phyloP scores from a whole-genome alignment of 768 basidiomycete genomes.

The Leucocoprinus sp. region DNA sequence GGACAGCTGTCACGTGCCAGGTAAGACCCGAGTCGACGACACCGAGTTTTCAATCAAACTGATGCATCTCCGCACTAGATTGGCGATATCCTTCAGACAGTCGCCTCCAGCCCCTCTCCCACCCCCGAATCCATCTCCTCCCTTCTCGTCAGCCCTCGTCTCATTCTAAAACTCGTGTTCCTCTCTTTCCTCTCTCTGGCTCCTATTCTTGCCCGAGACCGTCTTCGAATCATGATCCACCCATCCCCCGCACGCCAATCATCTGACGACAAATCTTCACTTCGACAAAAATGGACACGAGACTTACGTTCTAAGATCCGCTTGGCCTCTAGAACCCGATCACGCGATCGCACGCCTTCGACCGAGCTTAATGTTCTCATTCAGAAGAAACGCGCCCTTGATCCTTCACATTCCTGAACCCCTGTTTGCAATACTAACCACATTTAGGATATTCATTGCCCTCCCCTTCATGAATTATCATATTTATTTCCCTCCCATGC shows the following conservation, averaged over 20 bases:
- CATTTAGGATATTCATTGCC: conserved; percentile 4
- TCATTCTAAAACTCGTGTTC: conserved; percentile 76
- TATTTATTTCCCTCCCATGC: conserved; percentile 9
- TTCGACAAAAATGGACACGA: conserved; percentile 56
- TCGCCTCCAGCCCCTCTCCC: conserved; percentile 64
- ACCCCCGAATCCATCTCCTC: conserved; percentile 76
- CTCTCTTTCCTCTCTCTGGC: conserved; percentile 80
- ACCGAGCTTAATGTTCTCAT: conserved; percentile 43
- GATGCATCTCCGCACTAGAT: conserved; percentile 38
- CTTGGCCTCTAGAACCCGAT: conserved; percentile 41
- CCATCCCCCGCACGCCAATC: conserved; percentile 16
- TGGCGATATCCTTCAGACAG: conserved; percentile 80
- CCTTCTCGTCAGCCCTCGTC: conserved; percentile 74
- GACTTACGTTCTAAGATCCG: conserved; percentile 60
- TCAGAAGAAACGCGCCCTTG: conserved; percentile 45
- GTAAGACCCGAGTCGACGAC: conserved; percentile 30
- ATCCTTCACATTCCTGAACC: conserved; percentile 21
- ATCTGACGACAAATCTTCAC: conserved; percentile 20
- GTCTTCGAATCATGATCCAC: conserved; percentile 50
- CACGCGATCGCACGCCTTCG: conserved; percentile 36
- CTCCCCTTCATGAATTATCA: conserved; percentile 6
- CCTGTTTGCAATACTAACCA: conserved; percentile 11
- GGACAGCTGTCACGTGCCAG: conserved; percentile 91
- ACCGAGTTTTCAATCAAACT: conserved; percentile 9
- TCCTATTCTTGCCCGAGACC: conserved; percentile 73